These are phyloP conservation scores for Didymella lethalis DNA, from an alignment of 2,329 filamentous ascomycete genomes.

Conservation along the genomic window DNA sequence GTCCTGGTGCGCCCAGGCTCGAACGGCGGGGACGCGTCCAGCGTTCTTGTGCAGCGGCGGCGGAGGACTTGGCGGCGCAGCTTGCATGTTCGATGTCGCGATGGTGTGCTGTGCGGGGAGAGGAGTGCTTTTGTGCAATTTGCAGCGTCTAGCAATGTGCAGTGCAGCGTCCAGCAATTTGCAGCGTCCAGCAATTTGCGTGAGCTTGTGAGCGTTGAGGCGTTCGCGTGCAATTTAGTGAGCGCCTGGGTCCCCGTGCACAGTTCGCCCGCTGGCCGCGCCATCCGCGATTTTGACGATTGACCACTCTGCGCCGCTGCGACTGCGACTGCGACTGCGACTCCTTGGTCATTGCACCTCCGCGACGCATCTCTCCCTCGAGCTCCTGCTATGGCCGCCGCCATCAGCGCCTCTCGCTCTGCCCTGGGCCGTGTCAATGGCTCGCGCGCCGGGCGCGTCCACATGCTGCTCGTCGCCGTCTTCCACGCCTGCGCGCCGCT, in stretches of 20 bases:
- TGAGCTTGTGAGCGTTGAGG: not conserved
- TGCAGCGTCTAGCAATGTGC: no score
- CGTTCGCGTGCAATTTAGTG: conserved; percentile 7
- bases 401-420: conserved; percentile 35
- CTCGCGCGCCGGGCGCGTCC: conserved; percentile 35
- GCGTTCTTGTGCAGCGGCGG: conserved; percentile 4
- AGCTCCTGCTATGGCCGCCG: conserved; percentile 34
- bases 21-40: conserved; percentile 16
- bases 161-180: not conserved
- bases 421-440: conserved; percentile 38
- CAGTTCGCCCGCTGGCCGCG: conserved; percentile 5
- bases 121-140: no score
- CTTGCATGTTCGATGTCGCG: not conserved
- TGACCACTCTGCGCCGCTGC: conserved; percentile 12
- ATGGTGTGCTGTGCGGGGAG: not conserved
- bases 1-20: conserved; percentile 8
- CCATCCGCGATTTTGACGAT: conserved; percentile 18
- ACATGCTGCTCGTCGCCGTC: conserved; percentile 40
- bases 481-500: conserved; percentile 45
- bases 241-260: not conserved
- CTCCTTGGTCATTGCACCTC: conserved; percentile 4
- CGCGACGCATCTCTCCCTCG: conserved; percentile 5
- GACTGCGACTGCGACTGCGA: not conserved
- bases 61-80: not conserved
- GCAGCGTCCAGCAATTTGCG: not conserved